Conservation (phyloP, 768 basidiomycete genomes). For the Mycena venus region DNA sequence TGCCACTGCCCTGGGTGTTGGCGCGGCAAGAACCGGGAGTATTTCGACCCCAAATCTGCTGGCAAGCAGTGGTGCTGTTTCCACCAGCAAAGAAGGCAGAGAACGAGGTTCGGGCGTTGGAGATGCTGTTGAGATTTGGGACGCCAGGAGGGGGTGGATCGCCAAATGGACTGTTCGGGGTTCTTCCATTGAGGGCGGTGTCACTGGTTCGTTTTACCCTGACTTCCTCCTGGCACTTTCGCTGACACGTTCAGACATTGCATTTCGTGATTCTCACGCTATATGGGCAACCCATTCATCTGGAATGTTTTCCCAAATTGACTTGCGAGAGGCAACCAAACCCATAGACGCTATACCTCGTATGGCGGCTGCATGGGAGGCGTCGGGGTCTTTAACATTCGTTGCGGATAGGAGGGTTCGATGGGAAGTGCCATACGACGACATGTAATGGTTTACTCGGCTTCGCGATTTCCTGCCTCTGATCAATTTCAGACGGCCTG, state of each 20-base stretch:
- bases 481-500: conserved; percentile 51
- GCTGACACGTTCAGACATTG: conserved; percentile 63
- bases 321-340: conserved; percentile 72
- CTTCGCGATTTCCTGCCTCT: not conserved
- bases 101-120: conserved; percentile 44
- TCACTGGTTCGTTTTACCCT: conserved; percentile 68
- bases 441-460: conserved; percentile 65
- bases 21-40: conserved; percentile 38
- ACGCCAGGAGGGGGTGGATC: conserved; percentile 83
- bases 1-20: conserved; percentile 16
- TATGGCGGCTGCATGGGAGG: conserved; percentile 75
- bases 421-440: conserved; percentile 86
- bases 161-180: conserved; percentile 86
- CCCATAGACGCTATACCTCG: conserved; percentile 80
- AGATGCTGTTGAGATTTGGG: conserved; percentile 88
- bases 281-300: conserved; percentile 82
- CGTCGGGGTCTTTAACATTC: conserved; percentile 74
- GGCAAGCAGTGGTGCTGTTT: conserved; percentile 37
- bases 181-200: conserved; percentile 76
- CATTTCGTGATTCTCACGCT: conserved; percentile 78
- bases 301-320: conserved; percentile 85
- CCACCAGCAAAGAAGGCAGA: conserved; percentile 32
- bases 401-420: conserved; percentile 64
- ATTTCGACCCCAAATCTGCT: conserved; percentile 26
- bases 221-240: not conserved